phyloP scores from a whole-genome alignment of 306 rosid species.

The Cucumis hystrix region DNA sequence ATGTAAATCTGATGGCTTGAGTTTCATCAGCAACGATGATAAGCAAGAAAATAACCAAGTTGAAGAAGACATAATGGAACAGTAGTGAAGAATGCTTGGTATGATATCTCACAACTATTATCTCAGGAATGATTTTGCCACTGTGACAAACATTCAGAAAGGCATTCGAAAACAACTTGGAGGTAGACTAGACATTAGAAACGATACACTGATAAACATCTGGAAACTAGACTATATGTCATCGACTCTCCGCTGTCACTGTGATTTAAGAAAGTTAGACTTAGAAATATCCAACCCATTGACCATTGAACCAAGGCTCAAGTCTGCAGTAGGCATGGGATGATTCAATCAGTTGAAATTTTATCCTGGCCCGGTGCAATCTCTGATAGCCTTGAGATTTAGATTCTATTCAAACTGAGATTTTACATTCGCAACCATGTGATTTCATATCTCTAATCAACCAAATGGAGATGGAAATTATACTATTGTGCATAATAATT shows the following conservation, averaged over 20 bases:
- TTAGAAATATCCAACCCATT: not conserved
- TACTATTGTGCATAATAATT: constrained; percentile 2
- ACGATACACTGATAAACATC: not conserved
- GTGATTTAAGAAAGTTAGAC: not conserved
- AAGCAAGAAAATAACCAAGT: not conserved
- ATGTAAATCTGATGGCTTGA: not conserved
- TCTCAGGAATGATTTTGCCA: not conserved
- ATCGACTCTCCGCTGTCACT: not conserved
- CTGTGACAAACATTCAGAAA: not conserved
- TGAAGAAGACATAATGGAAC: not conserved
- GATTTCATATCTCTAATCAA: not conserved
- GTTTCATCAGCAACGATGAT: not conserved
- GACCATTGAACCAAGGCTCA: not conserved
- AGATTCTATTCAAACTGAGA: not conserved
- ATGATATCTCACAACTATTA: not conserved
- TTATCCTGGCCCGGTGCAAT: not conserved
- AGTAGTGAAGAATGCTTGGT: not conserved
- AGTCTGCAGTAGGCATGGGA: not conserved
- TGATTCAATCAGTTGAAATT: not conserved
- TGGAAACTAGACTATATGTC: not conserved
- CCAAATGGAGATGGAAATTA: not conserved
- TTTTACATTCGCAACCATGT: not conserved
- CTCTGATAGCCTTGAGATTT: not conserved
- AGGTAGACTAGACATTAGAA: not conserved
- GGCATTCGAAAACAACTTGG: not conserved